Evolutionary conservation across 2,329 filamentous ascomycete genomes (phyloP).

Genomic region (Xylaria sp.): DNA sequence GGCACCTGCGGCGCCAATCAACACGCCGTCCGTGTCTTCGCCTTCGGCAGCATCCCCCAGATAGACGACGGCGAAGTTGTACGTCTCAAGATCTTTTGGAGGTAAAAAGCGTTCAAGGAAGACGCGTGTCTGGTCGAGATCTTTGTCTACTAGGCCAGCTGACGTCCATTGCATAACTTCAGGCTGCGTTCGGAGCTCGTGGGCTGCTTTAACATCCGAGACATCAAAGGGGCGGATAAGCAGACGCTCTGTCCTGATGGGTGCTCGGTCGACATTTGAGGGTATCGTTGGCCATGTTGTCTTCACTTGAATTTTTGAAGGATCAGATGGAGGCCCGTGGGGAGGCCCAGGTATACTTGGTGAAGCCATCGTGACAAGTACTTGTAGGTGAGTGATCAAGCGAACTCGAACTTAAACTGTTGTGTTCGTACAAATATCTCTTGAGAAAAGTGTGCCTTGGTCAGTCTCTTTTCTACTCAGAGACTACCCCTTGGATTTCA

Average conservation of each 20-base stretch:
- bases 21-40: slow-evolving; percentile 62
- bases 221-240: slow-evolving; percentile 62
- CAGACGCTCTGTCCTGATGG: slow-evolving; percentile 64
- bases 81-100: slow-evolving; percentile 62
- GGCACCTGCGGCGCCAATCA: slow-evolving; percentile 59
- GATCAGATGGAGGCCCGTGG: background rate
- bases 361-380: slow-evolving; percentile 25
- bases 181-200: slow-evolving; percentile 65
- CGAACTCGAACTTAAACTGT: background rate
- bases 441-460: background rate
- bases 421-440: background rate
- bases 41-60: slow-evolving; percentile 48
- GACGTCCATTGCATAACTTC: slow-evolving; percentile 72
- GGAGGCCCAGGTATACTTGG: slow-evolving; percentile 16
- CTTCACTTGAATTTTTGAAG: slow-evolving; percentile 54
- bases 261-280: slow-evolving; percentile 52
- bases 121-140: slow-evolving; percentile 56
- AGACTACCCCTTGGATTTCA: background rate
- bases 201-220: slow-evolving; percentile 62
- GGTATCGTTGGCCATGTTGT: slow-evolving; percentile 62
- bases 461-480: background rate
- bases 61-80: slow-evolving; percentile 64
- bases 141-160: slow-evolving; percentile 55
- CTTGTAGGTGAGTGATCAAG: background rate
- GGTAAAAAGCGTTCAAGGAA: slow-evolving; percentile 58